These are phyloP conservation scores for Copromyces sp. DNA, from an alignment of 495 filamentous ascomycete species.

Conservation along the genomic window DNA sequence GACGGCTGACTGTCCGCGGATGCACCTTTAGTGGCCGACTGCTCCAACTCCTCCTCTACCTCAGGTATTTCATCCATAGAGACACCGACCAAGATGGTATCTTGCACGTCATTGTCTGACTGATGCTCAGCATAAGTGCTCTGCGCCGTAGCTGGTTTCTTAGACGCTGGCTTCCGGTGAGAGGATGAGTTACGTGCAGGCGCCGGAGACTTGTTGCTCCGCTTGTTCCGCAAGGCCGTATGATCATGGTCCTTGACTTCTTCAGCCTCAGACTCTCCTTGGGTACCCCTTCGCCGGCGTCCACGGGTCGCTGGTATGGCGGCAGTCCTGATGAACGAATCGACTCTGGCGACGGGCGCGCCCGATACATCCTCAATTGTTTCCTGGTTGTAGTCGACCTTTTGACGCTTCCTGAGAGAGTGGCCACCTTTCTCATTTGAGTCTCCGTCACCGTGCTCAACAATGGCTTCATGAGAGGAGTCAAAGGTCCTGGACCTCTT, in stretches of 20 bases:
- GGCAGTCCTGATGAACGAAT: slow-evolving; percentile 10
- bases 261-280: slow-evolving; percentile 16
- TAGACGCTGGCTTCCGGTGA: slow-evolving; percentile 26
- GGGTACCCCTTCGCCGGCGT: slow-evolving; percentile 22
- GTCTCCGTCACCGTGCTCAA: slow-evolving; percentile 26
- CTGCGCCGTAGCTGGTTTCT: slow-evolving; percentile 22
- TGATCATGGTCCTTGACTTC: slow-evolving; percentile 14
- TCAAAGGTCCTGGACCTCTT: slow-evolving; percentile 31
- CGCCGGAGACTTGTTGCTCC: slow-evolving; percentile 22
- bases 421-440: slow-evolving; percentile 32
- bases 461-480: slow-evolving; percentile 14
- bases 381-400: slow-evolving; percentile 37
- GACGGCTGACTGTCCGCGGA: not conserved
- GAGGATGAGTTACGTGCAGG: slow-evolving; percentile 15
- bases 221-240: slow-evolving; percentile 11
- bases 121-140: slow-evolving; percentile 22
- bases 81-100: slow-evolving; percentile 40
- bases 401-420: slow-evolving; percentile 35
- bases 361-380: slow-evolving; percentile 26
- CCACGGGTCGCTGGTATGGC: slow-evolving; percentile 14
- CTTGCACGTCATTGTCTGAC: slow-evolving; percentile 35
- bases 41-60: slow-evolving; percentile 13
- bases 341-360: not conserved
- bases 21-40: slow-evolving; percentile 8
- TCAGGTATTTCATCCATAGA: slow-evolving; percentile 12